A percentile compares a stretch with the other conserved stretches of the same genome.
Conservation (phyloP, 2,329 filamentous ascomycete species). For the Trichothecium roseum region DNA sequence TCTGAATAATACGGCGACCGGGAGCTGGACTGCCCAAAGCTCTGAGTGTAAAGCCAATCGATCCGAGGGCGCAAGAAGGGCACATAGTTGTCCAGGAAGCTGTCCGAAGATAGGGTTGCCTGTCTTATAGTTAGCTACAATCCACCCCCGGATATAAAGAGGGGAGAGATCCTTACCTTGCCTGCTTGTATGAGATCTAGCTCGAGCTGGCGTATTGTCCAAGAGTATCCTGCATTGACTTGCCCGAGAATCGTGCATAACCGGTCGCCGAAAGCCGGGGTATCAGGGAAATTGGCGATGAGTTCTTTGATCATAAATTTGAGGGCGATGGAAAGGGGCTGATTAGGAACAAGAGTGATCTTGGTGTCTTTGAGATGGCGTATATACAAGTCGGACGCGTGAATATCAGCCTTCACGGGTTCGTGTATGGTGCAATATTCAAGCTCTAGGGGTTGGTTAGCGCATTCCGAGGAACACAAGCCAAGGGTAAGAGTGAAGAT, state of each 20-base stretch:
- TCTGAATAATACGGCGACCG: slow-evolving; percentile 29
- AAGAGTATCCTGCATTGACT: slow-evolving; percentile 23
- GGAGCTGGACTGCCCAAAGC: slow-evolving; percentile 9
- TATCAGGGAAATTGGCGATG: slow-evolving; percentile 20
- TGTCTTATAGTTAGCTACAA: background rate
- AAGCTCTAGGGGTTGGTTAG: slow-evolving; percentile 27
- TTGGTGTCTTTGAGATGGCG: slow-evolving; percentile 26
- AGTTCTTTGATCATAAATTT: slow-evolving; percentile 25
- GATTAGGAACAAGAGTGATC: slow-evolving; percentile 13
- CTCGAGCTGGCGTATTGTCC: slow-evolving; percentile 36
- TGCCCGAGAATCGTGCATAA: slow-evolving; percentile 24
- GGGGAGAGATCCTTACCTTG: slow-evolving; percentile 27
- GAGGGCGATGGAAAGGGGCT: slow-evolving; percentile 23
- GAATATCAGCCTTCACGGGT: slow-evolving; percentile 16
- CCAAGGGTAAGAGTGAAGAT: too few species aligned
- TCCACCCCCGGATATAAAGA: too few species aligned
- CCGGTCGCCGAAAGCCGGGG: slow-evolving; percentile 17
- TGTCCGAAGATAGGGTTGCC: slow-evolving; percentile 14
- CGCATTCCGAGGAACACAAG: too few species aligned
- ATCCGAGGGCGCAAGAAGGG: slow-evolving; percentile 29
- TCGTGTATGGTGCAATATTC: slow-evolving; percentile 30
- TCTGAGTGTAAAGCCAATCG: slow-evolving; percentile 29
- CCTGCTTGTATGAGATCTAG: slow-evolving; percentile 39
- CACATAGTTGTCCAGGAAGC: slow-evolving; percentile 31
- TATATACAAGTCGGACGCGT: slow-evolving; percentile 29